Evolutionary conservation across 2,329 filamentous ascomycete genomes (phyloP), one percentile per base, ranked within the genome.

Genomic region (Fusarium poae): DNA sequence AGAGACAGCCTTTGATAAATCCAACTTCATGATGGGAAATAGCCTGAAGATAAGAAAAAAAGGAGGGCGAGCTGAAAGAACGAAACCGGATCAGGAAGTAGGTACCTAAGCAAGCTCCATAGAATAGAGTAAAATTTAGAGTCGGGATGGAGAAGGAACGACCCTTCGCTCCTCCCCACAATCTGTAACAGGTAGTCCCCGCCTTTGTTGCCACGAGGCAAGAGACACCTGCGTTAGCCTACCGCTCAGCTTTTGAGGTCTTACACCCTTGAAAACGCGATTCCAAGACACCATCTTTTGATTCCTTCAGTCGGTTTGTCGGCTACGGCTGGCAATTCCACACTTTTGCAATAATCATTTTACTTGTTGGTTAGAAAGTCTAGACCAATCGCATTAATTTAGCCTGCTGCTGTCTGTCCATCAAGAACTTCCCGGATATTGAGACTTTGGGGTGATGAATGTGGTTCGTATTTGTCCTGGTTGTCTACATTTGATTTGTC

Each of bases 211-310:
- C 49, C 56, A 62, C 44, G 37, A 63, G 59, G 43, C 7, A 57
- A 55, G 57, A 20, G 62, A 48, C 65, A 62, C 65, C 61, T 68
- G 61, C 59, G 51, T 68, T 65, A 42, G 60, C 48, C 40, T 65
- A n/a, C 12, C 27, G 18, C 44, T 18, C 20, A 10, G 49, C 42
- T 20, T 16, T 16, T 49, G 20, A 23, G 55, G 48, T 39, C 25
- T 52, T 23, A 13, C 51, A 27, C 29, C 57, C 21, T 53, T 45
- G 27, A 15, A 16, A 25, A 20, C 25, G 16, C 23, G 29, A 9
- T 18, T 20, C 20, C 8, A 34, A 48, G 21, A 34, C 39, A 54
- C 29, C 51, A 54, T 35, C 51, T 54, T 27, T n/a, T 21, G 7
- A 15, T 25, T 51, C 42, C 32, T 34, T 29, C 50, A 37, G 13